These are phyloP conservation scores for Yamagishiella unicocca DNA, from an alignment of 139 green algal genomes.

Conservation along the genomic window DNA sequence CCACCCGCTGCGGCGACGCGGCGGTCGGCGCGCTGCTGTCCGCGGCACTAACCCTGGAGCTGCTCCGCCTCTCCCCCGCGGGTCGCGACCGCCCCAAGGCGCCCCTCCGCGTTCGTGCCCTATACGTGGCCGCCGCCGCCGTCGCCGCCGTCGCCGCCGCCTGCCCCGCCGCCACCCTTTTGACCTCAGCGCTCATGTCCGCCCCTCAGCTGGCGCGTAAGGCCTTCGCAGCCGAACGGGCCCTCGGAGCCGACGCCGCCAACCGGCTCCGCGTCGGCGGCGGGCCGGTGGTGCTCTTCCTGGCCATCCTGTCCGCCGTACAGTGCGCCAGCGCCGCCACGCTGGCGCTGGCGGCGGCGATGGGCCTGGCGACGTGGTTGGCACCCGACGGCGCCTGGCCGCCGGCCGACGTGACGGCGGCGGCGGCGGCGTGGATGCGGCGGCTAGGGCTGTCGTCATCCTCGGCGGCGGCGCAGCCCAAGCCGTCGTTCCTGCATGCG, in stretches of 20 bases:
- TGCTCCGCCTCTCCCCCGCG: neutral
- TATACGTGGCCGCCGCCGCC: neutral
- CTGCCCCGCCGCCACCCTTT: neutral
- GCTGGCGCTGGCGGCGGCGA: neutral
- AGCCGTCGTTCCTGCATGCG: neutral
- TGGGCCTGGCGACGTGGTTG: neutral
- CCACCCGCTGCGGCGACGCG: neutral
- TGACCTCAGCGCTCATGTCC: neutral
- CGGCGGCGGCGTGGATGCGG: neutral
- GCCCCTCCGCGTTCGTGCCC: neutral
- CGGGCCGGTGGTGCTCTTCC: constrained; percentile 9
- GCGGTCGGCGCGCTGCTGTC: neutral
- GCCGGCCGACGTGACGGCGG: neutral
- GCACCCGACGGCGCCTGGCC: neutral
- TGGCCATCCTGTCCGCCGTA: neutral
- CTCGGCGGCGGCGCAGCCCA: neutral
- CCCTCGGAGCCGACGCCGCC: neutral
- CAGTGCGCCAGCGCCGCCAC: neutral
- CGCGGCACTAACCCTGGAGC: neutral
- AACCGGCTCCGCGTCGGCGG: neutral
- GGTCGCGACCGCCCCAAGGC: neutral
- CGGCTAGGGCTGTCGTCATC: neutral
- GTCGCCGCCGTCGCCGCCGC: neutral
- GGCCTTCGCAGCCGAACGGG: neutral
- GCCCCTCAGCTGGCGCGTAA: neutral